These are phyloP conservation scores for Suillus brevipes DNA, from an alignment of 768 basidiomycete species.

Conservation along the genomic window DNA sequence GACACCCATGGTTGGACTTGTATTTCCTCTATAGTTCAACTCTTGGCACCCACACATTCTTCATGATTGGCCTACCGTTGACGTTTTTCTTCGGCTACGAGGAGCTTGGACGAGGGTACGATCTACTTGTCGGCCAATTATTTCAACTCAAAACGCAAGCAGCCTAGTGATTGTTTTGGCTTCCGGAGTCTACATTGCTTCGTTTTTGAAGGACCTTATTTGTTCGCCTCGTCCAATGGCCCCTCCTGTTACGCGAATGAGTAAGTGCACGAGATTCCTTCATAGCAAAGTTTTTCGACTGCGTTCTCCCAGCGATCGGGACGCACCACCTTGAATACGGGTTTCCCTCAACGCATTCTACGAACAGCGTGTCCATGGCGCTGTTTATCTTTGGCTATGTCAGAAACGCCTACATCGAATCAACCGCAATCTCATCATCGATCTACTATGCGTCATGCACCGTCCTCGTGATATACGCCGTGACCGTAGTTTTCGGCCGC, in stretches of 20 bases:
- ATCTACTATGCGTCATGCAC: conserved; percentile 44
- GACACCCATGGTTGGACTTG: conserved; percentile 66
- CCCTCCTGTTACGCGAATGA: conserved; percentile 88
- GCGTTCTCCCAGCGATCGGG: conserved; percentile 56
- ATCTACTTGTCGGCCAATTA: conserved; percentile 9
- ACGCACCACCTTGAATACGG: conserved; percentile 89
- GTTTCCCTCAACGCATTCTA: conserved; percentile 94
- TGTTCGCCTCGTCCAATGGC: conserved; percentile 90
- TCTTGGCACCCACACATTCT: conserved; percentile 87
- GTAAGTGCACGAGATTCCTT: conserved; percentile 43
- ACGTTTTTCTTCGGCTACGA: conserved; percentile 87
- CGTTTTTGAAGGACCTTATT: conserved; percentile 84
- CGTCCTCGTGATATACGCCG: conserved; percentile 56
- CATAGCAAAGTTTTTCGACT: background rate
- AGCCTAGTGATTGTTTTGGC: conserved; percentile 73
- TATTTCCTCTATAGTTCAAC: conserved; percentile 86
- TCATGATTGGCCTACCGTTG: conserved; percentile 85
- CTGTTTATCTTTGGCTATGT: conserved; percentile 70
- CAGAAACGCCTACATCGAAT: conserved; percentile 45
- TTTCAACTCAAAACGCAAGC: conserved; percentile 14
- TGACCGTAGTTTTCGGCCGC: conserved; percentile 76
- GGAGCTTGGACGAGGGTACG: conserved; percentile 69
- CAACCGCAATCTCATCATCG: conserved; percentile 44
- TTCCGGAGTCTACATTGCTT: conserved; percentile 83
- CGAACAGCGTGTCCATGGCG: conserved; percentile 87